Evolutionary conservation across 2,329 filamentous ascomycete species (phyloP).

Genomic region (Graphiopsis chlorocephala): DNA sequence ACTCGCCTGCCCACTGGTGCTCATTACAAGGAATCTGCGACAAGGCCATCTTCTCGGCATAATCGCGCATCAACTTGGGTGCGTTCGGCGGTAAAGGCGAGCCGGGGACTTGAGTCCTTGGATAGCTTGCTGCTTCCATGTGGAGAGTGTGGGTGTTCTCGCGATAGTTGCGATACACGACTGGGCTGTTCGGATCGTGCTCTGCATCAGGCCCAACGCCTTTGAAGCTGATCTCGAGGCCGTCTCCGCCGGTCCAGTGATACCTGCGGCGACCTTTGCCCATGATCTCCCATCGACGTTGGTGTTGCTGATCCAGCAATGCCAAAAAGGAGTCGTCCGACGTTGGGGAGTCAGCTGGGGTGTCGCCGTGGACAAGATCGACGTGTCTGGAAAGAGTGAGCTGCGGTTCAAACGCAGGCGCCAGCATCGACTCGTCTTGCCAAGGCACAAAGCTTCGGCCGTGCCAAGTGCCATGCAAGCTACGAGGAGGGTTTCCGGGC

Average conservation of each 20-base stretch:
- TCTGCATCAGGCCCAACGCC: constrained; percentile 34
- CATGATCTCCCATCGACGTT: constrained; percentile 3
- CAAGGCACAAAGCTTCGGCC: background rate
- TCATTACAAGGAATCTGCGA: background rate
- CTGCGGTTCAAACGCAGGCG: background rate
- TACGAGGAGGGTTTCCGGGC: background rate
- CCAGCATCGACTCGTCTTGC: background rate
- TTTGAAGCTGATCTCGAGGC: constrained; percentile 35
- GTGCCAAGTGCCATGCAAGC: background rate
- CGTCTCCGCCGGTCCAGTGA: constrained; percentile 36
- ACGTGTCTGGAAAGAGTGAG: background rate
- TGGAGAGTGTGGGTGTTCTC: constrained; percentile 3
- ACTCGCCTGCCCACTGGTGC: background rate
- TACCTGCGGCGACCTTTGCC: constrained; percentile 20
- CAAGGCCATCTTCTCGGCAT: constrained; percentile 5
- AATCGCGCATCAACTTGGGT: constrained; percentile 8
- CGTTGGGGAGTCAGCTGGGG: constrained; percentile 13
- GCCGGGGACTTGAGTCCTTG: background rate
- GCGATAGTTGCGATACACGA: constrained; percentile 6
- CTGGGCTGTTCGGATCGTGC: constrained; percentile 18
- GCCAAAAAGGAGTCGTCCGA: constrained; percentile 19
- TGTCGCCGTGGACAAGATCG: background rate
- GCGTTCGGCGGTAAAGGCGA: constrained; percentile 7
- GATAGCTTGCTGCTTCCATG: constrained; percentile 3
- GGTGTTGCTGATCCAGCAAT: background rate